phyloP scores from a whole-genome alignment of 305 asterid species.

The Fraxinus greggii region DNA sequence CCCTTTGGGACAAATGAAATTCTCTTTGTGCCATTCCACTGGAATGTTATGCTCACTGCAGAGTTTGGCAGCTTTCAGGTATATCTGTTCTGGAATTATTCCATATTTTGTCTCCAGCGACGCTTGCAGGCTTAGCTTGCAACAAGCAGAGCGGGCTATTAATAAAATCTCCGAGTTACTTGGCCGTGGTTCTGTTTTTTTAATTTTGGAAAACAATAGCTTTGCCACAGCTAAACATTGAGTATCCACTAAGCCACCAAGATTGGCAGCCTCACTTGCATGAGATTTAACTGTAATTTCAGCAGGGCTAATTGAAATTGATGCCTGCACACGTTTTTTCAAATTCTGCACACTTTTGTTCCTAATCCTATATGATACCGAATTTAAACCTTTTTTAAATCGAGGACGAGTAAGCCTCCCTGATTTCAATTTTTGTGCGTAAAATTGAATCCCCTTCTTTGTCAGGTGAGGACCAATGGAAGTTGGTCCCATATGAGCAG shows the following conservation, averaged over 20 bases:
- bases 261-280: slow-evolving; percentile 50
- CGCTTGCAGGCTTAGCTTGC: slow-evolving; percentile 68
- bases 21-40: slow-evolving; percentile 85
- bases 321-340: slow-evolving; percentile 63
- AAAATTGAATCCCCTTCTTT: slow-evolving; percentile 78
- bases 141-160: slow-evolving; percentile 75
- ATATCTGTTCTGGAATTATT: slow-evolving; percentile 64
- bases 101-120: slow-evolving; percentile 72
- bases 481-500: slow-evolving; percentile 87
- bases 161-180: slow-evolving; percentile 71
- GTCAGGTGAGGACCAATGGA: slow-evolving; percentile 58
- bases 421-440: slow-evolving; percentile 79
- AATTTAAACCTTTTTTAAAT: slow-evolving; percentile 63
- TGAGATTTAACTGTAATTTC: slow-evolving; percentile 46
- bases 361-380: slow-evolving; percentile 73
- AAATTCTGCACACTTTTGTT: slow-evolving; percentile 68
- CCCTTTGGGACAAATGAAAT: slow-evolving; percentile 76
- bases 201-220: slow-evolving; percentile 68
- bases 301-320: slow-evolving; percentile 42
- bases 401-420: slow-evolving; percentile 80
- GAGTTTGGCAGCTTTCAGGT: slow-evolving; percentile 86
- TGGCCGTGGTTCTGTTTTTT: slow-evolving; percentile 72
- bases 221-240: slow-evolving; percentile 89
- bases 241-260: slow-evolving; percentile 72
- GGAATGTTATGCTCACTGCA: slow-evolving; percentile 85